These are phyloP conservation scores for Drechmeria coniospora DNA, from an alignment of 2,329 filamentous ascomycete genomes.

Conservation along the genomic window DNA sequence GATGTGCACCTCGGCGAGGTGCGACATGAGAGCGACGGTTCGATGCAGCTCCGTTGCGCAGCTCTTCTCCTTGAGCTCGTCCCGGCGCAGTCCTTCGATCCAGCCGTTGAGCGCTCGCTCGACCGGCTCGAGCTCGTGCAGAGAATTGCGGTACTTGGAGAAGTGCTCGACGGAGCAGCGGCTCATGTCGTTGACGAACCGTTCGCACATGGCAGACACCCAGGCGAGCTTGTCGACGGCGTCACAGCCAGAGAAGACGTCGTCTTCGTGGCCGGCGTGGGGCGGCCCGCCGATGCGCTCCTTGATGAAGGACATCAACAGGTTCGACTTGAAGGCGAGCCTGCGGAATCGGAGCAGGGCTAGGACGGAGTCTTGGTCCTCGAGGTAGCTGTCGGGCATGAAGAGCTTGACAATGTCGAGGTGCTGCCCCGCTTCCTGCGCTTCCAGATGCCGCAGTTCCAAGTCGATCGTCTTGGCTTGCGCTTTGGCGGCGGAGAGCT, in stretches of 20 bases:
- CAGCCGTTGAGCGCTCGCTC: slow-evolving; percentile 79
- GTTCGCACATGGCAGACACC: slow-evolving; percentile 69
- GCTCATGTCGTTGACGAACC: slow-evolving; percentile 67
- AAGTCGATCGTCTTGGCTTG: slow-evolving; percentile 91
- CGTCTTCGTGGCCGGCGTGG: slow-evolving; percentile 57
- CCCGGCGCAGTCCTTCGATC: slow-evolving; percentile 69
- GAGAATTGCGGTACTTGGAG: slow-evolving; percentile 57
- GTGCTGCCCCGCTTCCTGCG: slow-evolving; percentile 77
- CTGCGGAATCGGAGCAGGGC: slow-evolving; percentile 79
- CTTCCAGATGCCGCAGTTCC: slow-evolving; percentile 72
- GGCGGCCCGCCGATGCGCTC: slow-evolving; percentile 58
- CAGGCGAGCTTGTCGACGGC: slow-evolving; percentile 74
- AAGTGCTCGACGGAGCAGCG: slow-evolving; percentile 69
- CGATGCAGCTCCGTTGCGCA: slow-evolving; percentile 69
- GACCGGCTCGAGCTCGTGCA: slow-evolving; percentile 81
- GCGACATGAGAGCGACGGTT: slow-evolving; percentile 74
- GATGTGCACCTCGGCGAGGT: slow-evolving; percentile 71
- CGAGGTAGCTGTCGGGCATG: slow-evolving; percentile 67
- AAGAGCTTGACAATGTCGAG: slow-evolving; percentile 80
- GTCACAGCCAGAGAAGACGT: slow-evolving; percentile 65
- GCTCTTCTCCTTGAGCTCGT: slow-evolving; percentile 73
- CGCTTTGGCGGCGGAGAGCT: slow-evolving; percentile 76
- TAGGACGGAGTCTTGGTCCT: slow-evolving; percentile 73
- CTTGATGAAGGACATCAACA: slow-evolving; percentile 64
- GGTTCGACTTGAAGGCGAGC: slow-evolving; percentile 71